These are phyloP conservation scores for Closterium sp. DNA, from an alignment of 139 green algal species.

Conservation along the genomic window DNA sequence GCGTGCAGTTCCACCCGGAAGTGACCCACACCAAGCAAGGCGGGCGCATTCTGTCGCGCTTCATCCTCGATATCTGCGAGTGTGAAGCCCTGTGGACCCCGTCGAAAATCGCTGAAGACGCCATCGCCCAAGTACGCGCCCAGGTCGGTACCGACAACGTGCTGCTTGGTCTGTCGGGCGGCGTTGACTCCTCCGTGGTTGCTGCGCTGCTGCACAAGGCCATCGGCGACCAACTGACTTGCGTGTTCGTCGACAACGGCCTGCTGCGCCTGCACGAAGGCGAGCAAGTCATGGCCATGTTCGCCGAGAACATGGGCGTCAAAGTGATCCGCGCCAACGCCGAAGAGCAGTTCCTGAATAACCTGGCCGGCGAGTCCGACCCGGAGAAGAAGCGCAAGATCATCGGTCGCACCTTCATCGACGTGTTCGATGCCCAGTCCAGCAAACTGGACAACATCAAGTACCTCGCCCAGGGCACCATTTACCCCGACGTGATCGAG, in stretches of 20 bases:
- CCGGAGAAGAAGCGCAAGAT: constrained; percentile 94
- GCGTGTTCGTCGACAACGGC: constrained; percentile 99
- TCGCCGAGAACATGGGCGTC: constrained; percentile 93
- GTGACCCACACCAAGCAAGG: no score
- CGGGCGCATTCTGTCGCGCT: no score
- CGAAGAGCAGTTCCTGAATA: constrained; percentile 49
- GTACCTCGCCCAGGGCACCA: constrained; percentile 86
- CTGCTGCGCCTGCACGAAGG: constrained; percentile 80
- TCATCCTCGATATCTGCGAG: no score
- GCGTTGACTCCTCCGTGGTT: constrained; percentile 93
- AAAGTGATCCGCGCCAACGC: constrained; percentile 84
- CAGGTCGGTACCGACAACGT: no score
- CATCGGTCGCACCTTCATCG: constrained; percentile 93
- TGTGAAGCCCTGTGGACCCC: no score
- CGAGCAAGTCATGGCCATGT: constrained; percentile 93
- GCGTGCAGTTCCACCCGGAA: constrained; percentile 97
- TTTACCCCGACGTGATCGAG: constrained; percentile 99
- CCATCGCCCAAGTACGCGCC: no score
- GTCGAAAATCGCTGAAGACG: no score
- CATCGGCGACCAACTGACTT: constrained; percentile 93
- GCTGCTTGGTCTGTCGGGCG: constrained; percentile 96
- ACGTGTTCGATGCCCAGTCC: constrained; percentile 81
- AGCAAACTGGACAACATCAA: constrained; percentile 40
- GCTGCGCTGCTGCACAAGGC: constrained; percentile 90
- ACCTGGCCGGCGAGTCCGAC: constrained; percentile 76